These are phyloP conservation scores for Styphnolobium japonicum DNA, from an alignment of 306 rosid species.

Conservation along the genomic window DNA sequence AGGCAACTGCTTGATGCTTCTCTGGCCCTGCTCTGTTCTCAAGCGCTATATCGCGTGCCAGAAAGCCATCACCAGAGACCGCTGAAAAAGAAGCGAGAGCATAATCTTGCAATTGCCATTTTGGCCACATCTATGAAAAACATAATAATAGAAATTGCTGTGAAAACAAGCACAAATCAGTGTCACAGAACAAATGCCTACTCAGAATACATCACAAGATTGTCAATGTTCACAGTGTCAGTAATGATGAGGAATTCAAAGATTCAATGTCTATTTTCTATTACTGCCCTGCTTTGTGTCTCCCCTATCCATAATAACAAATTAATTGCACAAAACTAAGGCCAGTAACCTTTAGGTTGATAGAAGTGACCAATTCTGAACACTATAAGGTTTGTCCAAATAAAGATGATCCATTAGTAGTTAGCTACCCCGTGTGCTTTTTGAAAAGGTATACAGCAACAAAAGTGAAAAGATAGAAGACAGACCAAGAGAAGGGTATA, in stretches of 20 bases:
- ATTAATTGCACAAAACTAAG: background rate
- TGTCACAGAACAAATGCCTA: background rate
- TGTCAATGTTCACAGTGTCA: too few relatives aligned
- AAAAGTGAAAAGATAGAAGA: background rate
- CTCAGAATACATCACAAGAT: background rate
- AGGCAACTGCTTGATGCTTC: conserved; percentile 74
- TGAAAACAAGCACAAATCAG: background rate
- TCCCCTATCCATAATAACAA: background rate
- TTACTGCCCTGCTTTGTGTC: background rate
- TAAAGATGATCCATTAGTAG: background rate
- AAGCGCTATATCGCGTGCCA: conserved; percentile 67
- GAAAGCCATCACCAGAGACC: conserved; percentile 79
- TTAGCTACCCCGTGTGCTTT: background rate
- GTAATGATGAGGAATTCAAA: background rate
- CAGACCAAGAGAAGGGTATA: background rate
- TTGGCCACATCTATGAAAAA: background rate
- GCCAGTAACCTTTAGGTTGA: background rate
- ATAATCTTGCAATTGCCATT: background rate
- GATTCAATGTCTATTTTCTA: background rate
- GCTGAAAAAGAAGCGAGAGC: conserved; percentile 33
- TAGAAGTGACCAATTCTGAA: background rate
- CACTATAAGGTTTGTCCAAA: background rate
- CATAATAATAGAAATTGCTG: background rate
- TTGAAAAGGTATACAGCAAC: background rate
- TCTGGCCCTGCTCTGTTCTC: conserved; percentile 71